These are phyloP conservation scores for Phytopythium aichiense DNA, from an alignment of 352 stramenopile genomes.

Conservation along the genomic window DNA sequence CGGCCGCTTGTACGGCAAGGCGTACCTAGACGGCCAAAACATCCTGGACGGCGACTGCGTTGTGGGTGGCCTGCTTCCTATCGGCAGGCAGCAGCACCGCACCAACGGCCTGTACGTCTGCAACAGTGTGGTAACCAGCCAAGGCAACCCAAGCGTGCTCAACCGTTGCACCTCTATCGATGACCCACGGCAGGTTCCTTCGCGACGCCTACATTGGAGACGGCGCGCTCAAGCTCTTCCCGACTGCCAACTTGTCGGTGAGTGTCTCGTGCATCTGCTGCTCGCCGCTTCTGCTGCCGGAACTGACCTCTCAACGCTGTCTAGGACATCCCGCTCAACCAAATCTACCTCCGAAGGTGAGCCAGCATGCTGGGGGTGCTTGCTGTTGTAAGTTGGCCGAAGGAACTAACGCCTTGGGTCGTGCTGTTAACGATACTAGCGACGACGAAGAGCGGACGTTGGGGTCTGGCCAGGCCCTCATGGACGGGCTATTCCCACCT, in stretches of 20 bases:
- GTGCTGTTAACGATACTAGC: constrained; percentile 16
- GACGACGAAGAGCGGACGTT: constrained; percentile 83
- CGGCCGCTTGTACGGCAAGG: constrained; percentile 75
- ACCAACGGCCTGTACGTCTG: constrained; percentile 52
- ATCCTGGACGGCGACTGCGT: constrained; percentile 73
- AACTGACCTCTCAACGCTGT: not conserved
- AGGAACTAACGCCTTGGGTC: not conserved
- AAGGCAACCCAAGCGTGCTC: not conserved
- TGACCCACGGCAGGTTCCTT: constrained; percentile 32
- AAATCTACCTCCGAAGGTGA: constrained; percentile 69
- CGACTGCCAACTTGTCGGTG: constrained; percentile 59
- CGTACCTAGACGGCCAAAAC: constrained; percentile 71
- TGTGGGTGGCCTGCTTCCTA: constrained; percentile 63
- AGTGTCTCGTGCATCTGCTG: constrained; percentile 5
- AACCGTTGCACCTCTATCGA: not conserved
- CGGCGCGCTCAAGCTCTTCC: constrained; percentile 66
- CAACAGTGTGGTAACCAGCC: not conserved
- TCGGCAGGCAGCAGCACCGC: constrained; percentile 78
- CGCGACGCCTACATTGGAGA: constrained; percentile 73
- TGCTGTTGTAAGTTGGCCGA: not conserved
- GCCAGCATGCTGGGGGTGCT: not conserved
- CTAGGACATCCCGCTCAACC: constrained; percentile 36
- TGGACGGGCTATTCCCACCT: constrained; percentile 75
- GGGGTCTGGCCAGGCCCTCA: constrained; percentile 74
- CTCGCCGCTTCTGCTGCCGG: not conserved